Conservation (phyloP, 176 grass and related monocot genomes). For the Miscanthus lutarioriparius region DNA sequence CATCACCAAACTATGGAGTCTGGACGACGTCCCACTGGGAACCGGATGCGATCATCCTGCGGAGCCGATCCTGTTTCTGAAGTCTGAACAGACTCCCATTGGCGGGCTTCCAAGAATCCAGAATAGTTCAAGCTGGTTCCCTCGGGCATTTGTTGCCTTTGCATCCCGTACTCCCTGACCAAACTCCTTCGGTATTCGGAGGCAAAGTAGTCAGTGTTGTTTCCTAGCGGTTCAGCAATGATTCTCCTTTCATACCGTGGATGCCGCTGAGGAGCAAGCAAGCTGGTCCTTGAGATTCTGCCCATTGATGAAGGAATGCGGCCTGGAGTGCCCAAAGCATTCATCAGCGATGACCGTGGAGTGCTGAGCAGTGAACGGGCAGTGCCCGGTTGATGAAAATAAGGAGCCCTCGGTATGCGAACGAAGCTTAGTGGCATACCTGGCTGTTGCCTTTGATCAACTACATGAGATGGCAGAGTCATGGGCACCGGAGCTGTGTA, state of each 20-base stretch:
- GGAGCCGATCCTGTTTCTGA: neutral
- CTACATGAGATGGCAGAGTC: neutral
- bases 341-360: neutral
- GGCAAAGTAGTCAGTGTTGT: neutral
- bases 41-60: neutral
- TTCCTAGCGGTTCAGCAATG: neutral
- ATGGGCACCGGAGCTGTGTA: neutral
- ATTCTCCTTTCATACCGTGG: neutral
- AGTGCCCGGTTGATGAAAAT: neutral
- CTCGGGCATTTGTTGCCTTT: neutral
- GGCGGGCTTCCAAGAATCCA: neutral
- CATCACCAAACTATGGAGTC: neutral
- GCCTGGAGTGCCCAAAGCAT: neutral
- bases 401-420: neutral
- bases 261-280: neutral
- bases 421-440: neutral
- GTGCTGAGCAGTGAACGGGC: neutral
- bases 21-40: neutral
- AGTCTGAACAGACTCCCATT: neutral
- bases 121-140: constrained; percentile 6
- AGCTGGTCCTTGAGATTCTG: neutral
- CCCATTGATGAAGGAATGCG: neutral
- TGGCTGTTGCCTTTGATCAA: constrained; percentile 9
- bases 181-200: neutral
- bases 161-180: neutral